A percentile compares a stretch with the other conserved stretches of the same genome.
phyloP scores from a whole-genome alignment of 2,329 filamentous ascomycete species.

The Fusarium transvaalense region DNA sequence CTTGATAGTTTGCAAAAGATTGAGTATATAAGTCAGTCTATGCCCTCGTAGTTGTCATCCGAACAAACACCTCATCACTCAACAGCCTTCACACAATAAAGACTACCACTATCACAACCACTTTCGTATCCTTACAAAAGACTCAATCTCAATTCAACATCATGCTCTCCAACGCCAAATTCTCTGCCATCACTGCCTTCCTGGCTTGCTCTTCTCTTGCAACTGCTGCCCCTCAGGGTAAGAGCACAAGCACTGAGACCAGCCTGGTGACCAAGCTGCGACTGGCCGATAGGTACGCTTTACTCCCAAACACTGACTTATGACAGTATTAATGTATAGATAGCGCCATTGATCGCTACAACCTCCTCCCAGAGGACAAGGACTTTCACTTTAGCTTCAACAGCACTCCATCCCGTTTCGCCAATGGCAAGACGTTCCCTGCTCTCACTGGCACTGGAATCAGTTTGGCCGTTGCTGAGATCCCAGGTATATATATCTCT shows the following conservation, averaged over 20 bases:
- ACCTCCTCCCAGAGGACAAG: constrained; percentile 58
- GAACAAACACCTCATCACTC: constrained; percentile 3
- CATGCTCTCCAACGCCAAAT: constrained; percentile 21
- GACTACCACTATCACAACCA: background rate
- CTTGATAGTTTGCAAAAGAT: accelerated
- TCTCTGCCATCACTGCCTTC: constrained; percentile 47
- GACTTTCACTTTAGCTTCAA: constrained; percentile 65
- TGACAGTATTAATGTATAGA: background rate
- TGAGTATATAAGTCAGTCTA: constrained; percentile 18
- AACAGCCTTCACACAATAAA: background rate
- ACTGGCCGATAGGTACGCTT: constrained; percentile 55
- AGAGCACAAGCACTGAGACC: constrained; percentile 27
- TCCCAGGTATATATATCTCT: constrained; percentile 52
- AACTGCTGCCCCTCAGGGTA: constrained; percentile 41
- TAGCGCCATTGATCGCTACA: constrained; percentile 56
- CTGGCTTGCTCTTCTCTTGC: constrained; percentile 55
- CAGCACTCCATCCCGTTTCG: constrained; percentile 54
- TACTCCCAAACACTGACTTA: accelerated
- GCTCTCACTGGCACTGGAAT: constrained; percentile 65
- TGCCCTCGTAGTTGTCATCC: background rate
- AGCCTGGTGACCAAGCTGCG: constrained; percentile 55
- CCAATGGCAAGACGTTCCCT: constrained; percentile 68
- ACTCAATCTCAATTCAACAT: background rate
- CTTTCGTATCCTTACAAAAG: background rate
- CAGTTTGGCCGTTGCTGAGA: constrained; percentile 63